Evolutionary conservation across 768 basidiomycete species (phyloP).

Genomic region (Pleurotus djamor): DNA sequence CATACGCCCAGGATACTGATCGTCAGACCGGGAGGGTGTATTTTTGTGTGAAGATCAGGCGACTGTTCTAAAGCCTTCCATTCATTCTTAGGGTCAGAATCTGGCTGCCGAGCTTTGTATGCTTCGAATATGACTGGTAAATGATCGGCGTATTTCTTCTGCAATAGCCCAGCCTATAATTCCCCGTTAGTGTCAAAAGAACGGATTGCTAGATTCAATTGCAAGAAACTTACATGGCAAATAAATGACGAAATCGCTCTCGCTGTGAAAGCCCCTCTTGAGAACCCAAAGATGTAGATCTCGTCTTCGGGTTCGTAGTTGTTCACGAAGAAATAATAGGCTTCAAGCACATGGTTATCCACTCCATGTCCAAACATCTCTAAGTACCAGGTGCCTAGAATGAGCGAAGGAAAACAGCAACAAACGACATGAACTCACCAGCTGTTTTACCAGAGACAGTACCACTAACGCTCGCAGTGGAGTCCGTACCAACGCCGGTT

Average conservation of each 20-base stretch:
- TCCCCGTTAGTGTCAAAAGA: not conserved
- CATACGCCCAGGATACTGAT: not conserved
- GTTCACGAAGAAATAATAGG: conserved; percentile 5
- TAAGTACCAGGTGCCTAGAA: no score
- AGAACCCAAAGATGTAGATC: not conserved
- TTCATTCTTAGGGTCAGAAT: not conserved
- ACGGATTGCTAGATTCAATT: not conserved
- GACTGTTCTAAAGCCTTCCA: not conserved
- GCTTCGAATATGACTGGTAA: not conserved
- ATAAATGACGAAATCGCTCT: conserved; percentile 6
- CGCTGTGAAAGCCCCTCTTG: conserved; percentile 9
- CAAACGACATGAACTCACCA: not conserved
- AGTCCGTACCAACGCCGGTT: not conserved
- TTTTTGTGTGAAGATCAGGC: not conserved
- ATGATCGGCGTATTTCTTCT: not conserved
- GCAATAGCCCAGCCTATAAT: not conserved
- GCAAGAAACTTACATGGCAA: not conserved
- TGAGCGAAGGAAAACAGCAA: not conserved
- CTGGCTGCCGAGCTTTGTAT: not conserved
- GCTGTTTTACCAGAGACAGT: not conserved
- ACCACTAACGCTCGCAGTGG: not conserved
- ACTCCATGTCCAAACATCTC: conserved; percentile 1
- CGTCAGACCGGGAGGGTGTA: not conserved
- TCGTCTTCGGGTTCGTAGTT: conserved; percentile 1
- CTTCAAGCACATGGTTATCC: conserved; percentile 4